These are phyloP conservation scores for Gossypium aridum DNA, from an alignment of 441 rosid genomes.

Conservation along the genomic window DNA sequence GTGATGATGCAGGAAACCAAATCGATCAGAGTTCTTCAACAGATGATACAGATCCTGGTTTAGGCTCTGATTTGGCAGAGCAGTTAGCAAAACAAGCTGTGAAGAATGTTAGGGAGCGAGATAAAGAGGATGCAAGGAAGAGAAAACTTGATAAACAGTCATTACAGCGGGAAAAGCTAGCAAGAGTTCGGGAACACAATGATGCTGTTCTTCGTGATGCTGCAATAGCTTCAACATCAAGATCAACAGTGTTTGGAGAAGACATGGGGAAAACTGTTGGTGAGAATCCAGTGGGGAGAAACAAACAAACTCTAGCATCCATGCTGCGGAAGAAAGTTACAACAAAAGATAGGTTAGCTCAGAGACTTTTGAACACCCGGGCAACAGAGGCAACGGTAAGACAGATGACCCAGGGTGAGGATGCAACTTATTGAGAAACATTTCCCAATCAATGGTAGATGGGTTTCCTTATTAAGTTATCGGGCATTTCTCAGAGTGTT, in stretches of 20 bases:
- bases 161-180: constrained; percentile 63
- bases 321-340: constrained; percentile 62
- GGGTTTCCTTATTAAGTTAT: neutral
- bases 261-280: constrained; percentile 25
- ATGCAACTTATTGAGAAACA: constrained; percentile 59
- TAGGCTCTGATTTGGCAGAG: constrained; percentile 38
- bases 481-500: neutral
- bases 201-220: constrained; percentile 65
- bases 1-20: constrained; percentile 48
- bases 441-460: constrained; percentile 83
- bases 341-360: constrained; percentile 53
- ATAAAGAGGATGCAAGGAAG: constrained; percentile 46
- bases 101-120: constrained; percentile 57
- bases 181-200: constrained; percentile 71
- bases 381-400: constrained; percentile 39
- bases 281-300: constrained; percentile 30
- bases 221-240: constrained; percentile 72
- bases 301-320: constrained; percentile 52
- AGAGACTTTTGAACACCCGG: constrained; percentile 43
- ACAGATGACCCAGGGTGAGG: constrained; percentile 48
- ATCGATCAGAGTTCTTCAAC: constrained; percentile 22
- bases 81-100: constrained; percentile 74
- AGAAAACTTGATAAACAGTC: constrained; percentile 42
- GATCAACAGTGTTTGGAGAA: constrained; percentile 41
- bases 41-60: constrained; percentile 23